These are phyloP conservation scores for Halenospora varia DNA, from an alignment of 495 filamentous ascomycete genomes.

Conservation along the genomic window DNA sequence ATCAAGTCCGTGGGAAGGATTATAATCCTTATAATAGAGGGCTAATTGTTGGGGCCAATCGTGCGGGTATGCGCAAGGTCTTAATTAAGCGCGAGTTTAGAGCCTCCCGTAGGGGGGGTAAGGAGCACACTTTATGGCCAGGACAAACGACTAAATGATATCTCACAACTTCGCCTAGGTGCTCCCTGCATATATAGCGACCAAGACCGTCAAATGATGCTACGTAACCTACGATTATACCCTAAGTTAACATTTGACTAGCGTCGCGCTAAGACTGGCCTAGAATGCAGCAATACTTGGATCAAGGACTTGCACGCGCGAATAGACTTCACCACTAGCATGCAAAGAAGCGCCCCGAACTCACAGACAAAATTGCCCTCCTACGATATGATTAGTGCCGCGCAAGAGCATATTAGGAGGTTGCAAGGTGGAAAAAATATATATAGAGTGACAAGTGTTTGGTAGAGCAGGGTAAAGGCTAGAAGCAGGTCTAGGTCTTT, in stretches of 20 bases:
- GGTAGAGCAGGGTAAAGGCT: no score
- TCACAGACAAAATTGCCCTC: conserved; percentile 12
- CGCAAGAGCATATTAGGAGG: conserved; percentile 5
- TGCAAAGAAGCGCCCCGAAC: conserved; percentile 9
- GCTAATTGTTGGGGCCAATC: not conserved
- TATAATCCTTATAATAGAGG: not conserved
- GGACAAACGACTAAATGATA: not conserved
- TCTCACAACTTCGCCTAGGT: not conserved
- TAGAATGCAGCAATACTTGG: not conserved
- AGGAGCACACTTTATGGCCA: not conserved
- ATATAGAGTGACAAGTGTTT: no score
- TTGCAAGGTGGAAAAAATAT: conserved; percentile 14
- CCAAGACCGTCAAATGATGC: not conserved
- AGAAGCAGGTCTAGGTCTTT: conserved; percentile 16
- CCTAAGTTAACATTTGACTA: not conserved
- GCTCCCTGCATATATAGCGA: not conserved
- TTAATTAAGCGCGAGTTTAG: not conserved
- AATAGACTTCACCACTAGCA: conserved; percentile 4
- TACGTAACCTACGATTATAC: no score
- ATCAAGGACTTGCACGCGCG: conserved; percentile 1
- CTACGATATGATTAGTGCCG: conserved; percentile 9
- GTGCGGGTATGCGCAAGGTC: not conserved
- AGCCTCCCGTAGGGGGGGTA: not conserved
- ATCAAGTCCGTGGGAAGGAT: not conserved
- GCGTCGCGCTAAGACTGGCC: conserved; percentile 1